A percentile compares a stretch with the other conserved stretches of the same genome.
These are phyloP conservation scores for Houttuynia cordata DNA, from an alignment of 164 flowering plant species.

Conservation along the genomic window DNA sequence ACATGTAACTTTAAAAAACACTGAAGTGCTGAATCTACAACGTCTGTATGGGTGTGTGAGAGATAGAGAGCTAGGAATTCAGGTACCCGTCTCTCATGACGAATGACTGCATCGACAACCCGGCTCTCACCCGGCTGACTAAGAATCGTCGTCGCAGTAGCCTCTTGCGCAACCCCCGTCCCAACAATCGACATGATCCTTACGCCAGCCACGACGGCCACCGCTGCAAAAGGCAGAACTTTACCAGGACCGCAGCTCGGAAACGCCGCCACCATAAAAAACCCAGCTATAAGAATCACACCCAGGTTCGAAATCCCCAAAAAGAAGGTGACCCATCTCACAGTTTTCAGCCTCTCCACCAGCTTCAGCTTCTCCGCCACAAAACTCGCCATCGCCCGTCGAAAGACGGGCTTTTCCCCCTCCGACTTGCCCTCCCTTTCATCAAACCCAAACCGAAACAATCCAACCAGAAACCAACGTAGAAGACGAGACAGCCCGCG, in stretches of 20 bases:
- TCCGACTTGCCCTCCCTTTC: too few relatives aligned
- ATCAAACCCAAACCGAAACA: too few relatives aligned
- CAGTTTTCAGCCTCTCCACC: background rate
- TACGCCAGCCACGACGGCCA: background rate
- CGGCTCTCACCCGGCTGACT: conserved; percentile 15
- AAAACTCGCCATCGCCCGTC: background rate
- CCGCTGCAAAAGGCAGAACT: background rate
- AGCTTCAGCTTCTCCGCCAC: conserved; percentile 2
- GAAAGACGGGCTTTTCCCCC: background rate
- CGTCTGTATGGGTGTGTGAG: background rate
- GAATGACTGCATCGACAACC: conserved; percentile 30
- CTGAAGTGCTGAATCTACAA: too few relatives aligned
- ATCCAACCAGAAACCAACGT: too few relatives aligned
- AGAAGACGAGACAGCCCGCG: too few relatives aligned
- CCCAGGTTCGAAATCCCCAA: background rate
- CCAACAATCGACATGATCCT: conserved; percentile 1
- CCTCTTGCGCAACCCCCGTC: conserved; percentile 46
- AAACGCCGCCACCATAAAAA: background rate
- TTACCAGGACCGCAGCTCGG: background rate
- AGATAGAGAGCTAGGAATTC: background rate
- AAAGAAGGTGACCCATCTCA: background rate
- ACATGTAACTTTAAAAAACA: too few relatives aligned
- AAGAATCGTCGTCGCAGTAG: conserved; percentile 37
- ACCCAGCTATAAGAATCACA: background rate
- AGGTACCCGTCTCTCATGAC: conserved; percentile 50